phyloP scores from a whole-genome alignment of 2,329 filamentous ascomycete species.

The Alternaria novae-zelandiae region DNA sequence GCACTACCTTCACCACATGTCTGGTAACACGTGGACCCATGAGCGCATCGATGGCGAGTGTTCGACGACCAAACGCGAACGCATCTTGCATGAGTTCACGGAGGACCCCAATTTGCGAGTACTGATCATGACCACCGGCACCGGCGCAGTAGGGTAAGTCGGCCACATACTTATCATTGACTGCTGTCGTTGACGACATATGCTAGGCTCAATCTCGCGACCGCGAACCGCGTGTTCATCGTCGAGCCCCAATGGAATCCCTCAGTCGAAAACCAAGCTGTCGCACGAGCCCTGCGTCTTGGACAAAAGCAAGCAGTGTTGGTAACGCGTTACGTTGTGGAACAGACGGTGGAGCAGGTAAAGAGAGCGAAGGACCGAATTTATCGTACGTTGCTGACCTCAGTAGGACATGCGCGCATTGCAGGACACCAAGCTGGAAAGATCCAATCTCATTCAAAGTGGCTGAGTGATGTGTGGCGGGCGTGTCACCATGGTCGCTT shows the following conservation, averaged over 20 bases:
- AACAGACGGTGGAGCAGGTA: slow-evolving; percentile 45
- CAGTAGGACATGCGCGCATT: slow-evolving; percentile 39
- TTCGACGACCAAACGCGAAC: slow-evolving; percentile 46
- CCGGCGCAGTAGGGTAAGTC: slow-evolving; percentile 58
- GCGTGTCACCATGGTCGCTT: no score
- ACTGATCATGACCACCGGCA: slow-evolving; percentile 62
- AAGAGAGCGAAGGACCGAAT: background rate
- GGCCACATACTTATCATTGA: rapidly evolving
- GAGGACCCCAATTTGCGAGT: slow-evolving; percentile 36
- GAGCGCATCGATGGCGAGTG: slow-evolving; percentile 56
- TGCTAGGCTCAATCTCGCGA: slow-evolving; percentile 56
- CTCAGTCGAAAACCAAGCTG: slow-evolving; percentile 59
- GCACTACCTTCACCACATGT: slow-evolving; percentile 10
- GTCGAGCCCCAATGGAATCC: slow-evolving; percentile 65
- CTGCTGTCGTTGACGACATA: background rate
- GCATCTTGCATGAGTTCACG: slow-evolving; percentile 50
- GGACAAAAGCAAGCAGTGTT: slow-evolving; percentile 54
- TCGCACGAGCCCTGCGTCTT: slow-evolving; percentile 57
- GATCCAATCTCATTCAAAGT: no score
- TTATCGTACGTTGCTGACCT: background rate
- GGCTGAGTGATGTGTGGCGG: no score
- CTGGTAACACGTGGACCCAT: slow-evolving; percentile 20
- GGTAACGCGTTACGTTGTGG: slow-evolving; percentile 58
- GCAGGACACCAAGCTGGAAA: background rate
- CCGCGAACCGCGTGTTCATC: slow-evolving; percentile 58